Conservation (phyloP, 1,284 basidiomycete genomes). For the Malassezia nana region DNA sequence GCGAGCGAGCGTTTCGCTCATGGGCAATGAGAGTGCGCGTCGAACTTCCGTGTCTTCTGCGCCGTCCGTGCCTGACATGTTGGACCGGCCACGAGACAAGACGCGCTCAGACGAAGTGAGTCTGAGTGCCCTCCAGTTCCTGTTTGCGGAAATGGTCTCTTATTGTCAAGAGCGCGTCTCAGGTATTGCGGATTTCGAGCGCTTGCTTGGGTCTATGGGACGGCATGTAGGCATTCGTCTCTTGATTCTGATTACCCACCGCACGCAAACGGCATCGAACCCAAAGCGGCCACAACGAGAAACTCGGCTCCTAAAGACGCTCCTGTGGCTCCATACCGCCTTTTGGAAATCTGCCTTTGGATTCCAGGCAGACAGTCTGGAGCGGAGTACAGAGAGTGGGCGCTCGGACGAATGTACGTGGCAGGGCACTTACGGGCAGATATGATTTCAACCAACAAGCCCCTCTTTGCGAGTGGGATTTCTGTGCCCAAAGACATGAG, state of each 20-base stretch:
- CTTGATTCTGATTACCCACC: conserved; percentile 25
- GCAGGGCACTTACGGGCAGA: conserved; percentile 54
- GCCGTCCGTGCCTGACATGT: conserved; percentile 23
- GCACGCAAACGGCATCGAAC: conserved; percentile 27
- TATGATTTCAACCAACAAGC: conserved; percentile 97
- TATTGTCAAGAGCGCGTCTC: conserved; percentile 90
- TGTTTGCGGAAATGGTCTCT: conserved; percentile 39
- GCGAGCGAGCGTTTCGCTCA: not conserved
- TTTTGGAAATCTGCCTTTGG: conserved; percentile 91
- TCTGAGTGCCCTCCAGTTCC: conserved; percentile 27
- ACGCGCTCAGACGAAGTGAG: conserved; percentile 24
- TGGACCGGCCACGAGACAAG: conserved; percentile 39
- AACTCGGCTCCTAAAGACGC: conserved; percentile 33
- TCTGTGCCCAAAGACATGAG: conserved; percentile 89
- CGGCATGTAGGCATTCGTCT: conserved; percentile 32
- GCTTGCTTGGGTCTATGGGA: conserved; percentile 29
- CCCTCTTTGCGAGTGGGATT: conserved; percentile 77
- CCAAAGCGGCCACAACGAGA: conserved; percentile 39
- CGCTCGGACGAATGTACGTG: conserved; percentile 78
- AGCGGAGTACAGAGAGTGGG: conserved; percentile 74
- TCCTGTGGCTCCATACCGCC: conserved; percentile 52
- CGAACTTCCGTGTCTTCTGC: not conserved
- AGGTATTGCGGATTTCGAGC: conserved; percentile 85
- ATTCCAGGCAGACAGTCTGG: conserved; percentile 81
- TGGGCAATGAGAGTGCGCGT: not conserved